Conservation (phyloP, 768 basidiomycete species). For the Trametes punicea region DNA sequence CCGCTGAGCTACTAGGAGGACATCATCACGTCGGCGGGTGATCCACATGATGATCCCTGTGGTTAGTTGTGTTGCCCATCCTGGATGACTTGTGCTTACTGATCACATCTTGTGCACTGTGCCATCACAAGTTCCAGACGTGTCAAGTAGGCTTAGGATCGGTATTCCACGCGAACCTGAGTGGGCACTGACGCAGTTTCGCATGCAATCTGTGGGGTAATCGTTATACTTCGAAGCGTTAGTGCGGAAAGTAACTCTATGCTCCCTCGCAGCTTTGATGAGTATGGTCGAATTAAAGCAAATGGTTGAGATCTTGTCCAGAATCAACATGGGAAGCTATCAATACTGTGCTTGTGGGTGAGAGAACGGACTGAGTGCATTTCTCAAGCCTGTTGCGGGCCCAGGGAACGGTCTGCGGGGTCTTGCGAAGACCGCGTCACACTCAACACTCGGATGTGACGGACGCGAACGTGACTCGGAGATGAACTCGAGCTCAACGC, state of each 20-base stretch:
- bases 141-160: background rate
- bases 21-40: background rate
- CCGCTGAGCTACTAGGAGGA: background rate
- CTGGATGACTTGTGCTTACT: background rate
- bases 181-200: background rate
- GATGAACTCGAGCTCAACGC: background rate
- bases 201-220: too few species aligned
- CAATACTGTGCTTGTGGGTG: too few species aligned
- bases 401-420: background rate
- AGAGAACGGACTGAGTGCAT: too few species aligned
- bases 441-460: background rate
- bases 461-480: background rate
- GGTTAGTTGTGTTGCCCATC: background rate
- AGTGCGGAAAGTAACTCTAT: too few species aligned
- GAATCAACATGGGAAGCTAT: too few species aligned
- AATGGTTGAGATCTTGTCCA: too few species aligned
- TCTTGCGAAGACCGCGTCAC: background rate
- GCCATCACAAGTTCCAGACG: background rate
- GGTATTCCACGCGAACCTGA: background rate
- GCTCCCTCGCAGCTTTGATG: too few species aligned
- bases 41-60: background rate
- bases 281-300: too few species aligned
- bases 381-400: too few species aligned
- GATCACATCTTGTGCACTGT: background rate
- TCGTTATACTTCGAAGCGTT: background rate